Conservation (phyloP, 169 alveolate genomes). For the Theileria sp. region DNA sequence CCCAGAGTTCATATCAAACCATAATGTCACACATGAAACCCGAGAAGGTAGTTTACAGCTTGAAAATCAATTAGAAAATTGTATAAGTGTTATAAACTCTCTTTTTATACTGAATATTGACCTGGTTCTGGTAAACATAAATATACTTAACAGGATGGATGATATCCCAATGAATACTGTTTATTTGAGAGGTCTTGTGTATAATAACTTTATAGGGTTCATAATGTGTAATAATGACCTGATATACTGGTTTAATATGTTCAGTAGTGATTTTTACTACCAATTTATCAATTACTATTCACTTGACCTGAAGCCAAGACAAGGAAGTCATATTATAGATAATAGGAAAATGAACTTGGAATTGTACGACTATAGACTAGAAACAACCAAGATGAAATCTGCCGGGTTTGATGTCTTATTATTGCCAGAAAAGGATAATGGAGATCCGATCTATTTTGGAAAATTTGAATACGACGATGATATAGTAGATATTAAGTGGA, state of each 20-base stretch:
- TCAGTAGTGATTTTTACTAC: conserved; percentile 26
- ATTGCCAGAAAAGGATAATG: background rate
- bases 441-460: background rate
- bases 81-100: background rate
- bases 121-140: background rate
- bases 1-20: background rate
- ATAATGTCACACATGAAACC: conserved; percentile 8
- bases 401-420: background rate
- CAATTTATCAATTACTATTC: conserved; percentile 46
- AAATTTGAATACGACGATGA: background rate
- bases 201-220: conserved; percentile 20
- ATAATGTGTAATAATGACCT: conserved; percentile 26
- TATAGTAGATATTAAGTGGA: background rate
- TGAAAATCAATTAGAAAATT: conserved; percentile 28
- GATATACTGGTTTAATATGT: conserved; percentile 30
- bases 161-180: conserved; percentile 27
- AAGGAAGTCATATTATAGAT: background rate
- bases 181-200: conserved; percentile 13
- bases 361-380: background rate
- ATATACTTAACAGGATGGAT: conserved; percentile 38
- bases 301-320: background rate
- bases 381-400: background rate
- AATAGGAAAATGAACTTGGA: conserved; percentile 2
- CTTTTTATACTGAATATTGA: conserved; percentile 12
- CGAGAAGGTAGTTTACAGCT: conserved; percentile 8